phyloP scores from a whole-genome alignment of 2,329 filamentous ascomycete genomes.

The Beauveria bassiana region DNA sequence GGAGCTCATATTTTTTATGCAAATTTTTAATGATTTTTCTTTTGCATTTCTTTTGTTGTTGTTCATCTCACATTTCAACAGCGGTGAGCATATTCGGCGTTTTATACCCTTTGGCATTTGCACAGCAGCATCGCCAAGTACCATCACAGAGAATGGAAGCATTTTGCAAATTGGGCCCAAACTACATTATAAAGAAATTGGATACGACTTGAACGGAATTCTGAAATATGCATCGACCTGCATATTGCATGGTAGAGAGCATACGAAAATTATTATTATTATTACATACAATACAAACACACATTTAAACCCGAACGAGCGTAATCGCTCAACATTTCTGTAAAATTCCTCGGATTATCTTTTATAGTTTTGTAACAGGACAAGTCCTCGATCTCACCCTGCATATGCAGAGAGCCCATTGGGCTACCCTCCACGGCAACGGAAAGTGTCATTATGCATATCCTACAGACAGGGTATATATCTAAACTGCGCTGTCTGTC shows the following conservation, averaged over 20 bases:
- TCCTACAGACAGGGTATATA: neutral
- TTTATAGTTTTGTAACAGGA: neutral
- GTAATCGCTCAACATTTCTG: neutral
- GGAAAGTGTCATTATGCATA: neutral
- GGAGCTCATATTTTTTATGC: neutral
- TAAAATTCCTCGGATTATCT: no score
- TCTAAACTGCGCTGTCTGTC: neutral
- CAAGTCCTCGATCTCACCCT: neutral
- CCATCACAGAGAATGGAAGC: slow-evolving; percentile 6
- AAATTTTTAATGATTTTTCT: slow-evolving; percentile 9
- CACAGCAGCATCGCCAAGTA: slow-evolving; percentile 2
- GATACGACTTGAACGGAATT: slow-evolving; percentile 9
- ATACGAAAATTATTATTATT: neutral
- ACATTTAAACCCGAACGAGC: neutral
- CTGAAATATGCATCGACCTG: neutral
- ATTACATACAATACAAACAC: neutral
- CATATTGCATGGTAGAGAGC: neutral
- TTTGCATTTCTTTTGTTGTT: slow-evolving; percentile 6
- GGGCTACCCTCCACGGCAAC: neutral
- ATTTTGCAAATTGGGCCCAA: slow-evolving; percentile 12
- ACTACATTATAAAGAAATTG: slow-evolving; percentile 19
- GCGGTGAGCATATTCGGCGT: slow-evolving; percentile 27
- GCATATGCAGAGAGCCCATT: neutral
- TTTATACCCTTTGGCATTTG: slow-evolving; percentile 25
- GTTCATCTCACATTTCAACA: neutral